Percentiles rank a stretch among this genome's conserved stretches.
phyloP scores from a whole-genome alignment of 768 basidiomycete species.

The Mycena alexandri region DNA sequence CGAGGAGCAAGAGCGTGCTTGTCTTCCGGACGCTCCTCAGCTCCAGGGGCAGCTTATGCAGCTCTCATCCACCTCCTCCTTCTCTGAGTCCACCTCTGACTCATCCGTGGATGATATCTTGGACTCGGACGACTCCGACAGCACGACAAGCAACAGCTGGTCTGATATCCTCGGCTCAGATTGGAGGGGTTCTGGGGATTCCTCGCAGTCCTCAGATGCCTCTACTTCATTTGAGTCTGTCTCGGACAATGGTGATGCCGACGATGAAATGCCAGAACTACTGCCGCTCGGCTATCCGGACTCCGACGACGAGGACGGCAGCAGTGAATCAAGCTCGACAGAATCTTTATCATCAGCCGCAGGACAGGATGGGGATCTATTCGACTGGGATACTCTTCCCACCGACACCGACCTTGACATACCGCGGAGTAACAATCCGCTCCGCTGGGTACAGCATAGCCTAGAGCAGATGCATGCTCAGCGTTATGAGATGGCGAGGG shows the following conservation, averaged over 20 bases:
- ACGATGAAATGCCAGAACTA: constrained; percentile 18
- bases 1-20: constrained; percentile 11
- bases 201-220: constrained; percentile 17
- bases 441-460: constrained; percentile 18
- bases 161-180: constrained; percentile 11
- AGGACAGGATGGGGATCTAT: not conserved
- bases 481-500: constrained; percentile 19
- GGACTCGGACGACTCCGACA: not conserved
- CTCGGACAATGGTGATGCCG: constrained; percentile 16
- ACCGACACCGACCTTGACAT: not conserved
- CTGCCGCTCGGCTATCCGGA: constrained; percentile 8
- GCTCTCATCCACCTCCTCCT: too few species aligned
- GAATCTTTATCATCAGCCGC: not conserved
- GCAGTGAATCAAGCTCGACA: not conserved
- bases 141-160: not conserved
- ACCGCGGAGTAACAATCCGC: not conserved
- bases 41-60: not conserved
- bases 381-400: not conserved
- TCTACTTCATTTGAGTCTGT: not conserved
- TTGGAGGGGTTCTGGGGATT: constrained; percentile 6
- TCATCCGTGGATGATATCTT: not conserved
- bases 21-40: not conserved
- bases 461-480: not conserved
- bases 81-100: not conserved
- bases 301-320: constrained; percentile 8